Conservation (phyloP, 139 green algal species). For the Closterium sp. region DNA sequence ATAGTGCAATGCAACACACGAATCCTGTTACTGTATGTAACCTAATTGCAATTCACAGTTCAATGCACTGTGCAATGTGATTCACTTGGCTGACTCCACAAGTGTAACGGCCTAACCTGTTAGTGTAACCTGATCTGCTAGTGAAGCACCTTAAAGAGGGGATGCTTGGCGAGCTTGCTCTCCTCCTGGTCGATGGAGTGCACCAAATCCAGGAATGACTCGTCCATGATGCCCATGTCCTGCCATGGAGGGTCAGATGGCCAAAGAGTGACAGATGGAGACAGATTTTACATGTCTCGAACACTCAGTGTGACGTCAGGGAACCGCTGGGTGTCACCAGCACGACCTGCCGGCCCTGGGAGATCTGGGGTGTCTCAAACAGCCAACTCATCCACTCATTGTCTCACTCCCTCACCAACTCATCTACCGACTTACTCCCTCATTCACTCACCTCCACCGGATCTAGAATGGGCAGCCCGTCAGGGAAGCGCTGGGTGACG, state of each 20-base stretch:
- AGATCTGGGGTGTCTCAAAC: neutral
- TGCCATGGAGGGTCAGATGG: neutral
- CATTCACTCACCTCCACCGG: neutral
- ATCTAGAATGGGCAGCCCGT: slow-evolving; percentile 54
- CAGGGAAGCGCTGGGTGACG: slow-evolving; percentile 53
- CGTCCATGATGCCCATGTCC: slow-evolving; percentile 39
- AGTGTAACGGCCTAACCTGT: too few relatives aligned
- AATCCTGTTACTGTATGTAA: too few relatives aligned
- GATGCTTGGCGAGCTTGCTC: slow-evolving; percentile 31
- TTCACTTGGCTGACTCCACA: too few relatives aligned
- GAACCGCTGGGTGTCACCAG: slow-evolving; percentile 37
- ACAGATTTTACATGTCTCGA: neutral
- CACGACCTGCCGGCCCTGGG: slow-evolving; percentile 1
- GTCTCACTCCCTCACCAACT: neutral
- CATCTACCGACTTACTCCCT: neutral
- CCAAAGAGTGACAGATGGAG: too few relatives aligned
- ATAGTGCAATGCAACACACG: too few relatives aligned
- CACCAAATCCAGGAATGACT: slow-evolving; percentile 44
- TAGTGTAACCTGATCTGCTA: too few relatives aligned
- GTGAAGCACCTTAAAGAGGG: slow-evolving; percentile 34
- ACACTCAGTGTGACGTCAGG: slow-evolving; percentile 44
- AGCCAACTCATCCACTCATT: too few relatives aligned
- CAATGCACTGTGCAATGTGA: too few relatives aligned
- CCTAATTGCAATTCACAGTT: too few relatives aligned
- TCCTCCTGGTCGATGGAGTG: slow-evolving; percentile 39